Percentiles rank a stretch among this genome's conserved stretches.
Evolutionary conservation across 352 stramenopile species (phyloP).

Genomic region (Phytophthora hybrid): DNA sequence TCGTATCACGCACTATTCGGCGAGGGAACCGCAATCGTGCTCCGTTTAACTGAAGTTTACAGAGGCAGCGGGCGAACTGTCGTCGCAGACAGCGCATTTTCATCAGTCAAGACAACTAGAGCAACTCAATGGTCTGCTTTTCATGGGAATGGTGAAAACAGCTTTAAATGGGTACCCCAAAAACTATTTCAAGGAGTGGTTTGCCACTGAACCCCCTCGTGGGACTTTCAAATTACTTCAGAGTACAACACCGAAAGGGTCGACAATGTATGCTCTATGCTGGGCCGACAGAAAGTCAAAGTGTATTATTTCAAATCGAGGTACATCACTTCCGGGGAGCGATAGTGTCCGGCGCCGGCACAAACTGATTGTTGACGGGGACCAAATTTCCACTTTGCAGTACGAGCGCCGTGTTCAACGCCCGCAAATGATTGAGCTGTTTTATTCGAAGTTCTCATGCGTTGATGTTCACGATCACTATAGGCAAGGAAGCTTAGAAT

Average conservation of each 20-base stretch:
- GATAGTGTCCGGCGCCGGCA: background rate
- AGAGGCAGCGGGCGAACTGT: conserved; percentile 5
- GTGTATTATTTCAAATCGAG: too few relatives aligned
- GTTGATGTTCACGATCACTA: background rate
- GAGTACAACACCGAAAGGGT: background rate
- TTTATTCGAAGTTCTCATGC: background rate
- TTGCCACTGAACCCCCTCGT: too few relatives aligned
- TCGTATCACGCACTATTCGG: background rate
- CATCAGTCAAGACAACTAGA: background rate
- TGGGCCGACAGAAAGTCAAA: too few relatives aligned
- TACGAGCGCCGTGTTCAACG: background rate
- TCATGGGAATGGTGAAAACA: too few relatives aligned
- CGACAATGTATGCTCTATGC: too few relatives aligned
- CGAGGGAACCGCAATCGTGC: conserved; percentile 1
- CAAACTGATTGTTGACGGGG: background rate
- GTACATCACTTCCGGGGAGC: too few relatives aligned
- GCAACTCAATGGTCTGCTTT: too few relatives aligned
- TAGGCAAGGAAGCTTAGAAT: background rate
- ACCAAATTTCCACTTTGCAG: background rate
- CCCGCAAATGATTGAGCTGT: conserved; percentile 9
- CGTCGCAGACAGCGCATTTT: conserved; percentile 10
- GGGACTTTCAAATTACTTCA: conserved; percentile 1
- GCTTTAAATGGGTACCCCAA: too few relatives aligned
- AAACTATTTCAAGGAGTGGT: too few relatives aligned
- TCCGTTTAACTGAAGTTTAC: background rate